A percentile compares a stretch with the other conserved stretches of the same genome.
phyloP scores from a whole-genome alignment of 768 basidiomycete genomes.

The Porphyrellus cyaneotinctus region DNA sequence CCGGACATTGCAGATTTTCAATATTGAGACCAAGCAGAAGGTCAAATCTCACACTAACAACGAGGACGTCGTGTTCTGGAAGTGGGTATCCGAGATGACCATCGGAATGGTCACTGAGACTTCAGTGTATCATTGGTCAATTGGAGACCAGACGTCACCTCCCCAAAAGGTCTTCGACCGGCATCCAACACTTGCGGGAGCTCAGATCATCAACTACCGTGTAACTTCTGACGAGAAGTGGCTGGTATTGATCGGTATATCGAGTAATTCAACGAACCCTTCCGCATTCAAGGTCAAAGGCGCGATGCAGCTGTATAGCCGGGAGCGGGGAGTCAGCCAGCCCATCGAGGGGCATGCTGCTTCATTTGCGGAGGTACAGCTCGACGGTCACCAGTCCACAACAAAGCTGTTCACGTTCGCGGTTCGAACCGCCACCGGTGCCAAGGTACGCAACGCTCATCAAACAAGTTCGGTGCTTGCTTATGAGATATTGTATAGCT shows the following conservation, averaged over 20 bases:
- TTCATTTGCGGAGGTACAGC: conserved; percentile 87
- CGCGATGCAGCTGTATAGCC: conserved; percentile 93
- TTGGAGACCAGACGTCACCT: conserved; percentile 65
- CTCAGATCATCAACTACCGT: conserved; percentile 99
- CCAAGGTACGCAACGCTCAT: conserved; percentile 64
- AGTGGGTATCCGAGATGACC: conserved; percentile 89
- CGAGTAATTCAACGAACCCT: conserved; percentile 87
- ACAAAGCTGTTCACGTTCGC: conserved; percentile 96
- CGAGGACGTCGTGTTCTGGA: conserved; percentile 98
- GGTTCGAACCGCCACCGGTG: conserved; percentile 93
- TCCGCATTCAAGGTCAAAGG: conserved; percentile 99
- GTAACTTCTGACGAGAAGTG: conserved; percentile 91
- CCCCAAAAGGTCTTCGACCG: conserved; percentile 96
- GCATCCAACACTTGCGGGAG: conserved; percentile 87
- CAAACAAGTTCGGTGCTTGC: not conserved
- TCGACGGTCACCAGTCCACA: conserved; percentile 79
- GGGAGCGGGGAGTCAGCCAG: conserved; percentile 90
- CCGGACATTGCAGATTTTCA: conserved; percentile 95
- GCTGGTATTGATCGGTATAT: conserved; percentile 95
- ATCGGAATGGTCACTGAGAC: conserved; percentile 96
- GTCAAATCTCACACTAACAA: conserved; percentile 92
- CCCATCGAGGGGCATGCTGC: conserved; percentile 99
- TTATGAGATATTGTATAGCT: conserved; percentile 50
- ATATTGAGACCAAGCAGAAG: conserved; percentile 96
- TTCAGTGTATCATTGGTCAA: conserved; percentile 90